Evolutionary conservation across 352 stramenopile genomes (phyloP), one percentile per base, ranked within the genome.

Genomic region (Pythium rhizo-oryzae): DNA sequence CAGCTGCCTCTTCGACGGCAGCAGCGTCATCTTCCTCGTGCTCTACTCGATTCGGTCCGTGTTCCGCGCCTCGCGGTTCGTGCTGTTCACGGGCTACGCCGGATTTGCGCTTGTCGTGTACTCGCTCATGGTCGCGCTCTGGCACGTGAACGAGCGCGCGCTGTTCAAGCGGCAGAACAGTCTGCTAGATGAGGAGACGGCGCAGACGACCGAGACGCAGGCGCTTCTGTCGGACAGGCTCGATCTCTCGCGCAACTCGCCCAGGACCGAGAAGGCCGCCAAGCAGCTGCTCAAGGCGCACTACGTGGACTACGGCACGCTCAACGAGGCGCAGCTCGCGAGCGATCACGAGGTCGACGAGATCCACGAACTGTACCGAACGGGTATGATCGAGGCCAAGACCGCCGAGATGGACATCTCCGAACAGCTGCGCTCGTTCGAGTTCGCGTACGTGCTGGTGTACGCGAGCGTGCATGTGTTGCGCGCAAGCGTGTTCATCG

Each of bases 401-500:
- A 71, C 89, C 24, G 77, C 78, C n/a, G 85, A 92, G 33, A 77
- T 91, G 39, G 41, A 68, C 2, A 65, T 94, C 23, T 25, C 24
- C n/a, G 81, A 80, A 35, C 87, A 95, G 67, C 69, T 95, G n/a
- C 67, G 65, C 19, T 90, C 85, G 47, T 90, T 94, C 54, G 86
- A 94, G 75, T 96, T 96, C 55, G 77, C 56, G 13, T 96, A 84
- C 60, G 81, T 96, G 24, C 62, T 92, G 44, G 41, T 81, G 15
- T 94, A 88, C 67, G 82, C 85, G 21, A 76, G 76, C 11, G 61
- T 92, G 19, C 86, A 96, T 35, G 80, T 94, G 43, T 72, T 96
- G 37, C 86, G 87, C 18, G 80, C 86, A 3, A 94, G 81, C 16
- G 75, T 93, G 21, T 96, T 92, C 74, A 94, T 96, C 66, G 88